Evolutionary conservation across 768 basidiomycete genomes (phyloP).

Genomic region (Termitomyces sp.): DNA sequence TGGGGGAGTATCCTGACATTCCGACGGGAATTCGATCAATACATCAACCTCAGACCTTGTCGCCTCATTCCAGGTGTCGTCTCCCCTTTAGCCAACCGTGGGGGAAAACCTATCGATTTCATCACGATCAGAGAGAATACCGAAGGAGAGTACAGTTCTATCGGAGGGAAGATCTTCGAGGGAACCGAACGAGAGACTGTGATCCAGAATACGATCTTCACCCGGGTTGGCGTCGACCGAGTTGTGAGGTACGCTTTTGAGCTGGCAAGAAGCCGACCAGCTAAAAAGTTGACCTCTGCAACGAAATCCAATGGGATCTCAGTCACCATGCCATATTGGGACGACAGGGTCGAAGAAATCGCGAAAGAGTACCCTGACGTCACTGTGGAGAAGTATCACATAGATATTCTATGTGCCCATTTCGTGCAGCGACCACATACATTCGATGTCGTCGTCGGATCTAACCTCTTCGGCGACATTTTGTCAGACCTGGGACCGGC

Average conservation of each 20-base stretch:
- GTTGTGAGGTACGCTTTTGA: slow-evolving; percentile 51
- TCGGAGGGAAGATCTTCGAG: slow-evolving; percentile 37
- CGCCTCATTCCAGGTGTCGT: slow-evolving; percentile 41
- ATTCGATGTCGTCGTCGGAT: slow-evolving; percentile 51
- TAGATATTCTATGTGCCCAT: slow-evolving; percentile 45
- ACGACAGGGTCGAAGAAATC: slow-evolving; percentile 40
- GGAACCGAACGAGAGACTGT: slow-evolving; percentile 35
- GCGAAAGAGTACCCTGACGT: slow-evolving; percentile 48
- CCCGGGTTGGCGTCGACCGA: slow-evolving; percentile 40
- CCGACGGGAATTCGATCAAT: slow-evolving; percentile 47
- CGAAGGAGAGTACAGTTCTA: slow-evolving; percentile 52
- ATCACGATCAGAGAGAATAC: slow-evolving; percentile 52
- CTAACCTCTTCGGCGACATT: slow-evolving; percentile 52
- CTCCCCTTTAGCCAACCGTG: slow-evolving; percentile 40
- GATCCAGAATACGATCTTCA: slow-evolving; percentile 44
- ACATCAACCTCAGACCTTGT: slow-evolving; percentile 44
- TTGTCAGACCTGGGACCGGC: slow-evolving; percentile 52
- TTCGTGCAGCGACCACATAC: slow-evolving; percentile 43
- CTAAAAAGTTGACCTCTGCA: slow-evolving; percentile 45
- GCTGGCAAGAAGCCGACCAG: slow-evolving; percentile 40
- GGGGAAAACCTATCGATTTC: slow-evolving; percentile 40
- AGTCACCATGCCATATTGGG: slow-evolving; percentile 46
- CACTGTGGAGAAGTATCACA: slow-evolving; percentile 40
- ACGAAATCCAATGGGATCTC: slow-evolving; percentile 49
- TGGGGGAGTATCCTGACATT: slow-evolving; percentile 49